Evolutionary conservation across 345 rosid genomes (phyloP), one percentile per base, ranked within the genome.

Genomic region (Balakata baccata): DNA sequence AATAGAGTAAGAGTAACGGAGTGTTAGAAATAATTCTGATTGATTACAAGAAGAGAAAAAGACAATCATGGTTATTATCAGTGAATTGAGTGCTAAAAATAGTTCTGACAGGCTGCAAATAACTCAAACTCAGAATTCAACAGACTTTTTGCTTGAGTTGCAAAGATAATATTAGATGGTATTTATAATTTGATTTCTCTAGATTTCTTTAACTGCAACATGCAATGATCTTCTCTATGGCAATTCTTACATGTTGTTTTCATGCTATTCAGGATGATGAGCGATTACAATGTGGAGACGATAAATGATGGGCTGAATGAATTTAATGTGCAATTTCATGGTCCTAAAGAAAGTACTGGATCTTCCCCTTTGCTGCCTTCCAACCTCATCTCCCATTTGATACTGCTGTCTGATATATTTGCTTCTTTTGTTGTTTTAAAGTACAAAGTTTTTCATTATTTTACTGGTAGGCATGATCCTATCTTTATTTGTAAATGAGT

Each of bases 301-400:
- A 85, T 89, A 77, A 87, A 89, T 63, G 92, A 89, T 67, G 88
- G 94, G 23, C 90, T 89, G 73, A 86, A 77, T 75, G 94, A 87
- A 80, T 89, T 87, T 75, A 89, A 89, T 38, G 90, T 89, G 77
- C 89, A 85, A 64, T 88, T 89, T 75, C 85, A 86, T 78, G 94
- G 92, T 50, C 94, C 94, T 7, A 89, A 89, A 87, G 94, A 85
- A 77, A 89, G 92, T 89, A 87, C 16, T 14, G 70, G 46, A 67
- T 75, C 78, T 54, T 58, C 56, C 62, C 65, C 25, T 45, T 12
- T 71, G 75, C n/a, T 74, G 56, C 20, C 18, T 68, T 64, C 65
- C 23, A 23, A 57, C 61, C 61, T 5, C 72, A 12, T 56, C 76
- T 62, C 52, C 11, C 75, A 34, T 11, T 14, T 39, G 17, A 52